Evolutionary conservation across 768 basidiomycete species (phyloP), one percentile per base, ranked within the genome.

Genomic region (Clitopilus hobsonii): DNA sequence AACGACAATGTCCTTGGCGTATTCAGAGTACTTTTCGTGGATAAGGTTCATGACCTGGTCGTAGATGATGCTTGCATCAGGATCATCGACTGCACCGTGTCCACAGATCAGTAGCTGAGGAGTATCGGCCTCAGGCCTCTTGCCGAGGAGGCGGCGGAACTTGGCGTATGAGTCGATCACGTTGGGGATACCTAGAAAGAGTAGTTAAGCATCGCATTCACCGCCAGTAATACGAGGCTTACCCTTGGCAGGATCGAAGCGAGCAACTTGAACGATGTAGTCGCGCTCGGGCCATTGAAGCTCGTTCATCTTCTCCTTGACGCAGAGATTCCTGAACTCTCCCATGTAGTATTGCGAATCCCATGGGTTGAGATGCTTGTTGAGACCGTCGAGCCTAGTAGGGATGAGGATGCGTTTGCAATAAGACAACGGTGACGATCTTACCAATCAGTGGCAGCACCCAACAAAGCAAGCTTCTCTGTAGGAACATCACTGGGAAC

Each of bases 21-120:
- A 85, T 52, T 73, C 70, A 32, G 66, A 76, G 69, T 86, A 85
- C 3, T 74, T 75, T 0, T 76, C 75, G 51, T 67, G 63, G 41
- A 91, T 77, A 58, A 86, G 71, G 57, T 82, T 79, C 65, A 88
- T 79, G 58, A 86, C 76, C 65, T 91, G 80, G 60, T 92, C 91
- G 67, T 92, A 92, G 69, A 93, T 92, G 74, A 91, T 90, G 70
- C 86, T 91, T 13, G 93, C 93, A 75, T 97, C 93, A 14, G 93
- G 94, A 69, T 97, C 94, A 62, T 97, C 94, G 56, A 97, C 92
- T 24, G 89, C 89, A 53, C 93, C 93, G 67, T 97, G 94, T 20
- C 94, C 94, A 68, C 90, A 91, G 60, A 93, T 70, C 63, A 93
- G 74, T 60, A 93, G 70, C 67, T 93, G 91, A 54, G 91, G 91